Base-by-base conservation (phyloP, 202 grass and related monocot species). In the Musa balbisiana region DNA sequence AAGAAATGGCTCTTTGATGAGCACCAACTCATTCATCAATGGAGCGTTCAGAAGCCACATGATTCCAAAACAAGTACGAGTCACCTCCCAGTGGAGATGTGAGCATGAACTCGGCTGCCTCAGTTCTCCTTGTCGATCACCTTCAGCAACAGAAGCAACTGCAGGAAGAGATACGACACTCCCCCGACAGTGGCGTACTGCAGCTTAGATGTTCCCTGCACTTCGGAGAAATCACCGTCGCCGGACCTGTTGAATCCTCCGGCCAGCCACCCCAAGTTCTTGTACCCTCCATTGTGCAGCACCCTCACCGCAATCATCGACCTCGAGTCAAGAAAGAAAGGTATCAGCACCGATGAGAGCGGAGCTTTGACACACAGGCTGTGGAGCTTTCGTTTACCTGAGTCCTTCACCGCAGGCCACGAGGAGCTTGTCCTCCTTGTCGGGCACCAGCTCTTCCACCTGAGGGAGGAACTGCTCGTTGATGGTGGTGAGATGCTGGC, bases 341-440 rank as follows among this genome's bases (percentile, higher is more conserved):
- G 33, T 43, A 43, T 43, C 33, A 43, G 33, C 33, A 43, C 33
- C 0, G 33, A 43, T 0, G 33, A 43, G 33, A 43, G 33, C 33
- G 0, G 33, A 23, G n/a, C 3, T 27, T 0, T 20, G 16, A 15
- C 3, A 6, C 2, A 49, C 0, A 49, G 26, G 16, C 3, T 49
- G 20, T 20, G 17, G 15, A 43, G 33, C 9, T 67, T 55, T 15
- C 5, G n/a, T 50, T 22, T 65, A 93, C 91, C 95, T 88, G 71
- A 99, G 89, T 22, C 95, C 95, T 88, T 99, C 95, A 14, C 95
- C 89, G 72, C 95, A 99, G 10, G 91, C 82, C 16, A 99, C 85
- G 53, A 99, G 91, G 49, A 98, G 74, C 75, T 87, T 98, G 56
- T 82, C 75, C 13, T 93, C 87, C 84, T 84, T 91, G 71, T 76